Base-by-base conservation (phyloP, 2,329 filamentous ascomycete species). In the Bipolaris zeicola region DNA sequence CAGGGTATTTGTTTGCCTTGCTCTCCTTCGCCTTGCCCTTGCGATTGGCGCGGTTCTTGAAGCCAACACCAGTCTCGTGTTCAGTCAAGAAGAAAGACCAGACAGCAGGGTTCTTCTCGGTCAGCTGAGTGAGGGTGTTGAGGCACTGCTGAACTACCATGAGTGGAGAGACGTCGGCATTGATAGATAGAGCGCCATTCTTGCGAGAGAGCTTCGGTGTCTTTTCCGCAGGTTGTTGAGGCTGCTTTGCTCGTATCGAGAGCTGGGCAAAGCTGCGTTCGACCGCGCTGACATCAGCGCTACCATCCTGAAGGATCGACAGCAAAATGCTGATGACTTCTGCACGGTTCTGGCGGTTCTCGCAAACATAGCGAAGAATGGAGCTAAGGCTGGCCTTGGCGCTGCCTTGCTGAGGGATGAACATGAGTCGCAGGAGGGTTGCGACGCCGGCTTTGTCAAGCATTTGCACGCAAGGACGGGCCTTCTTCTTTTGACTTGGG, bases 341-440 rank as follows among this genome's bases (percentile, higher is more conserved):
- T 3, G 93, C 87, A 34, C 95, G 87, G 71, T 95, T 99, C 71
- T 97, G 92, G n/a, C 92, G 89, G 73, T 99, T 99, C 77, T 96
- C 90, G 71, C 92, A 98, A 24, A 98, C 89, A 64, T 96, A 92
- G 60, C 91, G 87, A 49, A 99, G 87, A 50, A 99, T 91, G 52
- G 89, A 88, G 72, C 95, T 94, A 50, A 99, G 83, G 57, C 92
- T 90, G 60, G 84, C 87, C 64, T 92, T 91, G 46, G 95, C 89
- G 60, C 91, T 95, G 20, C 91, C 91, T 62, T 94, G 91, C 64
- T 97, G 91, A 45, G 91, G 90, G 67, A 98, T 92, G 75, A 99
- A 99, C 94, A 99, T 97, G 8, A 99, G 84, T n/a, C 96, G 91
- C 41, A 99, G 83, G 33, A 99, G 81, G n/a, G 95, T 98, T 24